Evolutionary conservation across 148 eudicot species (phyloP), one percentile per base, ranked within the genome.

Genomic region (Rhododendron kiyosumense): DNA sequence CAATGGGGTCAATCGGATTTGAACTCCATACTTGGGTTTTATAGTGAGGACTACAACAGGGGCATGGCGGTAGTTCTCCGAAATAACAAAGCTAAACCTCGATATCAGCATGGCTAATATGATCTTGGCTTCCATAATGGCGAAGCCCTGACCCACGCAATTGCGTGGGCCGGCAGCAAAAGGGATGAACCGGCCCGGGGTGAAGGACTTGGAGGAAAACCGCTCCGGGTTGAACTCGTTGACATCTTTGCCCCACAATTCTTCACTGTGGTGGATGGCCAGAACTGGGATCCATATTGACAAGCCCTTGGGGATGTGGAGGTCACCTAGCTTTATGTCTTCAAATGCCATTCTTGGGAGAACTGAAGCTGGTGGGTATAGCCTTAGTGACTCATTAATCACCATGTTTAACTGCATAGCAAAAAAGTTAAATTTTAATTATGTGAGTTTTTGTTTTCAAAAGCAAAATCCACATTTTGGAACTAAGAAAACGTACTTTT

Each of bases 261-360:
- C 94, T 78, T 93, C 88, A 81, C 90, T 90, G 46, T 95, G 99
- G 84, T 97, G 97, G 49, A 97, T 94, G 1, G 98, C 99, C 0
- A 95, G 91, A 0, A 97, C 95, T 4, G 99, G 99, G 34, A 97
- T 95, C 99, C 99, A 97, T 48, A 97, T 93, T 1, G 99, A 95
- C 75, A 97, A 83, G 1, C 99, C 99, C 86, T 94, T 93, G 11
- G 98, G 98, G 77, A 96, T 92, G 30, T 90, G 74, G 26, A 96
- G 94, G 71, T 94, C 96, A 0, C 98, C 98, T 2, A 96, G 85
- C 63, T 93, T 92, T 14, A 93, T 89, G 81, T 96, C 98, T 83
- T 93, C 94, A 51, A 94, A 95, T 69, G 95, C 99, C 99, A 94
- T 95, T 63, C 99, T 81, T 3, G 98, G 98, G 9, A 95, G 92